Base-by-base conservation (phyloP, 148 eudicot genomes). In the Dianthus caryophyllus region DNA sequence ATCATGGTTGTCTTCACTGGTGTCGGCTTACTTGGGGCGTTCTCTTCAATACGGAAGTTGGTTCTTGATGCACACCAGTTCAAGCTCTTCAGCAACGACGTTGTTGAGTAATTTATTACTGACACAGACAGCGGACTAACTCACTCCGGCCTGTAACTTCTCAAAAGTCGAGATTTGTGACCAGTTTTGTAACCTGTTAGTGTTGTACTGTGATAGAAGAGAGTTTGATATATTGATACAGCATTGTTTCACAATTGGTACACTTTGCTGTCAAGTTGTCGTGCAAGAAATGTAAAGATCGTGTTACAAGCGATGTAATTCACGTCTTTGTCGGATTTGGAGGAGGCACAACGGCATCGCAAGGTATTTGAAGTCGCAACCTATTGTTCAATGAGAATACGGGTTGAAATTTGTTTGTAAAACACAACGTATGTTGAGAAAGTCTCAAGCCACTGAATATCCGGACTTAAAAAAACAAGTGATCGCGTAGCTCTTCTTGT, bases 1-100 rank as follows among this genome's bases (percentile, higher is more conserved):
- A 94, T 94, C 56, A 84, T 94, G 24, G 69, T 90, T 6, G 64
- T 81, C 64, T 94, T 94, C 80, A 78, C 96, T 0, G 79, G 96
- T 16, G 96, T 63, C 0, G 97, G 98, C 52, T 48, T 86, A 20
- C 16, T 94, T 71, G 98, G 98, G 4, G 68, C 98, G 3, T 82
- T 94, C 71, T 82, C 98, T 51, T 81, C 97, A 1, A 29, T 83
- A 17, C 83, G 96, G 53, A 81, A 86, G 84, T 65, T 94, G 83
- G 74, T 82, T 68, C 82, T 77, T 10, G 98, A 90, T 79, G 95
- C 96, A 39, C 71, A 71, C 53, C 56, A 84, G 78, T 91, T 91
- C 71, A 86, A 91, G 78, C 82, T 84, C 73, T 91, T 91, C 65
- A 86, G 96, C 70, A 77, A 78, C 73, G 69, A 83, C 29, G 83